Evolutionary conservation across 163 green algal genomes (phyloP).

Genomic region (Scenedesmus sp.): DNA sequence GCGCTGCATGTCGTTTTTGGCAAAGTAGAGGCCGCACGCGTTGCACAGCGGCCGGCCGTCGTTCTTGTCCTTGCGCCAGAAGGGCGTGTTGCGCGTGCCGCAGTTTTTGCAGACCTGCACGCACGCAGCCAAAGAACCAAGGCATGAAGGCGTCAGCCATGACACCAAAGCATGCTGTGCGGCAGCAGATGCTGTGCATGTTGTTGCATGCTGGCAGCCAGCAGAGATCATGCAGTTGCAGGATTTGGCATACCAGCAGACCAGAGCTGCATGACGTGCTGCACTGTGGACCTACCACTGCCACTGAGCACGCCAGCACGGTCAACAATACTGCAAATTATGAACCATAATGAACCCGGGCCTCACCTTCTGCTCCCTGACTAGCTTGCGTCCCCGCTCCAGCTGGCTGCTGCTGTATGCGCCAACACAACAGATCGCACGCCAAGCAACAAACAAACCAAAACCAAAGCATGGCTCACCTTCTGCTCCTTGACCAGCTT

Average conservation of each 20-base stretch:
- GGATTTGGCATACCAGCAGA: background rate
- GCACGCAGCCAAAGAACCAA: no score
- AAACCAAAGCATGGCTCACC: slow-evolving; percentile 23
- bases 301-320: background rate
- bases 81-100: slow-evolving; percentile 82
- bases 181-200: no score
- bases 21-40: slow-evolving; percentile 88
- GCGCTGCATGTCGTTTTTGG: slow-evolving; percentile 88
- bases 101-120: slow-evolving; percentile 90
- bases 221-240: background rate
- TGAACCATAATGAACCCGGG: no score
- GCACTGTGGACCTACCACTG: background rate
- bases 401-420: slow-evolving; percentile 1
- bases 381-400: slow-evolving; percentile 53
- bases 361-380: slow-evolving; percentile 62
- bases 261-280: background rate
- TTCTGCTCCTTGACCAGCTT: slow-evolving; percentile 65
- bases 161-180: no score
- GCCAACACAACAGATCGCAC: background rate
- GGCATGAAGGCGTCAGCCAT: no score
- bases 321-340: background rate
- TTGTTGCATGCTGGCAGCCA: background rate
- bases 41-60: slow-evolving; percentile 90
- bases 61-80: slow-evolving; percentile 92
- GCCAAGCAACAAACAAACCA: background rate